Percentiles rank a stretch among this genome's conserved stretches.
Conservation (phyloP, 2,329 filamentous ascomycete genomes). For the Penicillium sp. region DNA sequence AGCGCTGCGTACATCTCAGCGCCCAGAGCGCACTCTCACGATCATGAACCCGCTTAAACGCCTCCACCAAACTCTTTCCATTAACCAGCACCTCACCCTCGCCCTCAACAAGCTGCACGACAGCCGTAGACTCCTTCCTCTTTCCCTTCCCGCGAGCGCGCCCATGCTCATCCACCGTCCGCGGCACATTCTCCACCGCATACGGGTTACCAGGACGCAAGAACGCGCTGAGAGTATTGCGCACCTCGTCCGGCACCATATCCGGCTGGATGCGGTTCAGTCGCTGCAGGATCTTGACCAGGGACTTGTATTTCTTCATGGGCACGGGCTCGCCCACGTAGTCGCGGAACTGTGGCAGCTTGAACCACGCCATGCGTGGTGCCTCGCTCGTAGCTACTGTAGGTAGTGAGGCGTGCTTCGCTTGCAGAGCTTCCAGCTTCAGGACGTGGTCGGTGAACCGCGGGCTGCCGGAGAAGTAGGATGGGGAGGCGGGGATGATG, state of each 20-base stretch:
- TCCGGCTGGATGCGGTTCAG: slow-evolving; percentile 82
- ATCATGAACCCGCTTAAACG: slow-evolving; percentile 86
- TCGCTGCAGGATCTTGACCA: slow-evolving; percentile 71
- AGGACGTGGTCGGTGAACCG: slow-evolving; percentile 83
- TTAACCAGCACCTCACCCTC: slow-evolving; percentile 88
- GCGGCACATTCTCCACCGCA: slow-evolving; percentile 59
- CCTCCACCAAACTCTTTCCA: slow-evolving; percentile 75
- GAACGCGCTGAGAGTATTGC: slow-evolving; percentile 64
- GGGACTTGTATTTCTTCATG: slow-evolving; percentile 72
- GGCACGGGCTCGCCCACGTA: slow-evolving; percentile 70
- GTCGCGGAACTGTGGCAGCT: slow-evolving; percentile 70
- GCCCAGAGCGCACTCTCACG: slow-evolving; percentile 93
- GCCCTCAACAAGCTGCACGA: slow-evolving; percentile 86
- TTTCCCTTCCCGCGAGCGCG: slow-evolving; percentile 76
- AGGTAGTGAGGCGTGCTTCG: slow-evolving; percentile 71
- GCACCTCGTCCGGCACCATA: slow-evolving; percentile 69
- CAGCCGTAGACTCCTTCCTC: slow-evolving; percentile 82
- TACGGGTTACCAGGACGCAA: slow-evolving; percentile 71
- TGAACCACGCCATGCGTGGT: slow-evolving; percentile 76
- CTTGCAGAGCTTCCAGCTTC: slow-evolving; percentile 66
- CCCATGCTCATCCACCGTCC: slow-evolving; percentile 70
- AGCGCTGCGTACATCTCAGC: slow-evolving; percentile 72
- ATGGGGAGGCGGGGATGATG: slow-evolving; percentile 76
- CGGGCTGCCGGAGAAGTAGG: slow-evolving; percentile 90
- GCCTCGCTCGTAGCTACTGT: slow-evolving; percentile 62